Evolutionary conservation across 371 early-diverging fungal genomes (phyloP), one percentile per base, ranked within the genome.

Genomic region (Mucor indicus): DNA sequence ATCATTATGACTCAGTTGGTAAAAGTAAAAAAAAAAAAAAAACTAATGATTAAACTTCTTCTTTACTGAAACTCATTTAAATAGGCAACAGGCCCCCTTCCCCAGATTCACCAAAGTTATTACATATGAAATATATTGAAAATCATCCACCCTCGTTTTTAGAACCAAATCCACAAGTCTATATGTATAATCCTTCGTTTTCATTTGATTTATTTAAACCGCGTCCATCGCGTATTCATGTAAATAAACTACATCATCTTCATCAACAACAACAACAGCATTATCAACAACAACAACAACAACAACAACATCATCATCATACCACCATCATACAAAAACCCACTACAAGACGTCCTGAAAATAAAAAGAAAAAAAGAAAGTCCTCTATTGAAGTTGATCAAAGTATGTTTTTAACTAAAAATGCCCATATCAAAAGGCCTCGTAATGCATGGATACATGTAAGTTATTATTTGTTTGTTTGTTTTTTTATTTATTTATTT

Each of bases 401-500:
- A 22, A 58, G 51, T 45, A 63, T 63, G 55, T 64, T 64, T 27
- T 40, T 64, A 41, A 64, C 55, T 35, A 67, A 67, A 25, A 62
- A 67, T 53, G 62, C 67, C 30, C 67, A 67, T 30, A 67, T 67
- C 38, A 67, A 67, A 42, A 59, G 67, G 41, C 67, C 67, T 35
- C 58, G 63, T 31, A 67, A 67, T 50, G 67, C 67, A 37, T 67
- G 67, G 67, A 67, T 67, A 44, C 67, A 67, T 32, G 66, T 61
- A 62, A 55, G 52, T 40, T 20, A 13, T 15, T 21, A 24, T 6
- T 15, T 29, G 15, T 33, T 39, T 30, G 16, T 20, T 19, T 33
- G 30, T 36, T 36, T 24, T 15, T 8, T 16, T 32, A 32, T 39
- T 29, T 29, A 29, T n/a, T 33, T 21, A 31, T n/a, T 20, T 24